Percentiles rank a stretch among this genome's conserved stretches.
These are phyloP conservation scores for Helianthus tuberosus DNA, from an alignment of 129 eudicot genomes.

Conservation along the genomic window DNA sequence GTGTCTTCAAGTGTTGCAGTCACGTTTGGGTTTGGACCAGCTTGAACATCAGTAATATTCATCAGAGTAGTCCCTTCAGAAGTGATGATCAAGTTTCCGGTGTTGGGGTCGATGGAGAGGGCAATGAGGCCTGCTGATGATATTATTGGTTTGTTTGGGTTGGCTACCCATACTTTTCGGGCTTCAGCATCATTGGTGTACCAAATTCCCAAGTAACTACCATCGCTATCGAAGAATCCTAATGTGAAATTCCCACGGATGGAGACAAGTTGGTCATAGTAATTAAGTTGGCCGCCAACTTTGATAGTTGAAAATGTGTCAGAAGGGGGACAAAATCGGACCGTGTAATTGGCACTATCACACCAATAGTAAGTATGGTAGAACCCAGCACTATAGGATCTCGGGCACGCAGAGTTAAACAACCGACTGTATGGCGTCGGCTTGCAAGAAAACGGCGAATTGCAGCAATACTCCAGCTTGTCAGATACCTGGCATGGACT, in stretches of 20 bases:
- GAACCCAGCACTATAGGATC: constrained; percentile 22
- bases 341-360: constrained; percentile 33
- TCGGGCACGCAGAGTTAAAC: constrained; percentile 45
- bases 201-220: constrained; percentile 43
- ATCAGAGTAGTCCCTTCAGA: background rate
- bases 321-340: constrained; percentile 45
- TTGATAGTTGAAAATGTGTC: constrained; percentile 18
- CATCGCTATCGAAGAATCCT: constrained; percentile 26
- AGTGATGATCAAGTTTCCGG: constrained; percentile 28
- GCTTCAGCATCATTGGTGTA: constrained; percentile 8
- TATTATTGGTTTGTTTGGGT: background rate
- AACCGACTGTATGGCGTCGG: constrained; percentile 32
- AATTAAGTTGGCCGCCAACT: constrained; percentile 29
- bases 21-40: constrained; percentile 8
- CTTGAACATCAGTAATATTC: constrained; percentile 23
- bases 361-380: constrained; percentile 19
- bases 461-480: constrained; percentile 29
- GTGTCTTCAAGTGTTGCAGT: background rate
- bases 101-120: constrained; percentile 17
- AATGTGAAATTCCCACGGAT: constrained; percentile 27
- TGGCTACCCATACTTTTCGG: constrained; percentile 27
- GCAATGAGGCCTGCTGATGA: background rate
- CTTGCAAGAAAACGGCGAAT: constrained; percentile 5
- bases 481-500: constrained; percentile 43
- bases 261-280: constrained; percentile 28